Base-by-base conservation (phyloP, 108 stramenopile species). In the Epithemia pelagica region DNA sequence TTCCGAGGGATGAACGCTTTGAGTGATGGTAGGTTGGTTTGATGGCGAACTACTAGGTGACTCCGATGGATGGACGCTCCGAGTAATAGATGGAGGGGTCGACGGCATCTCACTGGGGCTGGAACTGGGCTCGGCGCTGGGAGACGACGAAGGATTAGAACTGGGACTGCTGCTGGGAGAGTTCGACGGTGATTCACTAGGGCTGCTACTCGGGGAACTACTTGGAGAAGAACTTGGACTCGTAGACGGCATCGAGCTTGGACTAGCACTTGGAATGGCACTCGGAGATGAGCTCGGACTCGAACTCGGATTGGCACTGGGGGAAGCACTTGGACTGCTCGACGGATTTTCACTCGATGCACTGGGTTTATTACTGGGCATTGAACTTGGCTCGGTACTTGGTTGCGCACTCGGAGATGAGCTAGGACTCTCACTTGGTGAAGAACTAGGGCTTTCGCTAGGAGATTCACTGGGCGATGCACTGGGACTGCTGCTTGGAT, bases 321-420 rank as follows among this genome's bases (percentile, higher is more conserved):
- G 59, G 25, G 59, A 23, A 60, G 59, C 37, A 60, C 27, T 46
- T 46, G 37, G 37, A 10, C 10, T 10, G 37, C 10, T 15, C 5
- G 57, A 27, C 26, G 23, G 23, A 27, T 5, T 1, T 2, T 21
- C 27, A 28, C 59, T 60, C 25, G 32, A 46, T 29, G n/a, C n/a
- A n/a, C n/a, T n/a, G n/a, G 33, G 63, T 25, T 15, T 37, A 1
- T 30, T 52, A 23, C 33, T 64, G 2, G 67, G 67, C n/a, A 7
- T 10, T 15, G 57, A 24, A 15, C 61, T 32, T n/a, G 29, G 61
- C 10, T 5, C 7, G 22, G 28, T 32, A n/a, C 22, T 46, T 46
- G 67, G 67, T 7, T 33, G 1, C 15, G 59, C 67, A 32, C 59
- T 60, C 59, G 58, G 29, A n/a, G 32, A 30, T 25, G 7, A 59